Conservation (phyloP, 306 rosid genomes). For the Senna siamea region DNA sequence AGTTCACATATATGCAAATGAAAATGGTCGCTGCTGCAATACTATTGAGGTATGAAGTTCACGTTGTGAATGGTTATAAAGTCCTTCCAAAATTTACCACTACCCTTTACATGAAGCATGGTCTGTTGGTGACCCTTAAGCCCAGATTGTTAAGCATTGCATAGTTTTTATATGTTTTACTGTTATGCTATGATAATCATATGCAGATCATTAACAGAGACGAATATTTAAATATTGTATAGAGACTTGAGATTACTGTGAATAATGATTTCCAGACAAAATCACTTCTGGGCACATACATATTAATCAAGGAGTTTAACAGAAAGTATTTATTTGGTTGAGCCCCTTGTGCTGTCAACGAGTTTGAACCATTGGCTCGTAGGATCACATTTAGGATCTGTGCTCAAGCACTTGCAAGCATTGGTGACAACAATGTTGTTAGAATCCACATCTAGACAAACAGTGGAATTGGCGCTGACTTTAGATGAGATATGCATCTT, state of each 20-base stretch:
- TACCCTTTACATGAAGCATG: conserved; percentile 54
- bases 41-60: conserved; percentile 43
- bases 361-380: conserved; percentile 87
- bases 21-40: conserved; percentile 47
- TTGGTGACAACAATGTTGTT: conserved; percentile 59
- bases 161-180: background rate
- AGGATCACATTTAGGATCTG: conserved; percentile 69
- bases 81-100: conserved; percentile 48
- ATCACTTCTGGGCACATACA: background rate
- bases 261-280: background rate
- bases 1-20: conserved; percentile 38
- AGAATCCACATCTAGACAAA: conserved; percentile 76
- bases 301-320: conserved; percentile 20
- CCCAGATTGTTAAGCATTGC: conserved; percentile 34
- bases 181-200: background rate
- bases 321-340: conserved; percentile 23
- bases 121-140: conserved; percentile 44
- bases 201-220: background rate
- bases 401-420: conserved; percentile 70
- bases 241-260: too few species aligned
- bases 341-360: conserved; percentile 57
- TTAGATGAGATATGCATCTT: conserved; percentile 71
- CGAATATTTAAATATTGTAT: too few species aligned
- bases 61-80: conserved; percentile 42
- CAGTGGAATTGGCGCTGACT: conserved; percentile 44